phyloP scores from a whole-genome alignment of 352 stramenopile species.

The Blastocystis sp. region DNA sequence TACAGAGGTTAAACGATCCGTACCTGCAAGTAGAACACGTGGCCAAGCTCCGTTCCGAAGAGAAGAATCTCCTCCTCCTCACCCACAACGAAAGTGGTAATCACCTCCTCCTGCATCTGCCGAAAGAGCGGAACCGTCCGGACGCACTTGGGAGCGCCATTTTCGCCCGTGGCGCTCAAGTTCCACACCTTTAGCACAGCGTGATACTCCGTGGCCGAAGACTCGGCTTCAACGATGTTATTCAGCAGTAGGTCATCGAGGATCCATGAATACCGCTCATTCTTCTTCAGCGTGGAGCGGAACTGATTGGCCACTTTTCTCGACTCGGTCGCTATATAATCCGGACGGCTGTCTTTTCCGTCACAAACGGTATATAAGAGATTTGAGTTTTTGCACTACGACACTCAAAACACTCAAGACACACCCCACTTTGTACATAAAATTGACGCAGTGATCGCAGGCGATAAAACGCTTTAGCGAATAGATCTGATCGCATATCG shows the following conservation, averaged over 20 bases:
- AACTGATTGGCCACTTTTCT: slow-evolving; percentile 43
- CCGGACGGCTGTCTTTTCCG: slow-evolving; percentile 28
- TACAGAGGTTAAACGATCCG: too few species aligned
- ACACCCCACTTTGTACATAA: slow-evolving; percentile 42
- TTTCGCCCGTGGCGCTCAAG: neutral
- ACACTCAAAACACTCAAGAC: neutral
- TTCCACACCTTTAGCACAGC: slow-evolving; percentile 57
- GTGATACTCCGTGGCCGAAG: neutral
- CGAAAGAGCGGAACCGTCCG: slow-evolving; percentile 41
- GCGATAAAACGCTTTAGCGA: slow-evolving; percentile 46
- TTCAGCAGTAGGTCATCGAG: slow-evolving; percentile 43
- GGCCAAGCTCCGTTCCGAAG: slow-evolving; percentile 32
- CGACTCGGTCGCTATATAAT: slow-evolving; percentile 34
- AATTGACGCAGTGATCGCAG: slow-evolving; percentile 67
- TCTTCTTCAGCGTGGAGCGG: slow-evolving; percentile 31
- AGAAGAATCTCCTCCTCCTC: slow-evolving; percentile 53
- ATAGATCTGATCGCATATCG: slow-evolving; percentile 62
- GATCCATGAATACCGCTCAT: slow-evolving; percentile 54
- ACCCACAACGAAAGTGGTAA: slow-evolving; percentile 22
- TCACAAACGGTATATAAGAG: slow-evolving; percentile 51
- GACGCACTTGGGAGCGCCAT: slow-evolving; percentile 33
- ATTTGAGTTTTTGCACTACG: slow-evolving; percentile 54
- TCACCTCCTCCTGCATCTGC: slow-evolving; percentile 55
- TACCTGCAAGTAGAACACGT: slow-evolving; percentile 49
- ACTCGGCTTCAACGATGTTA: neutral